Evolutionary conservation across 371 early-diverging fungal species (phyloP), one percentile per base, ranked within the genome.

Genomic region (Rhizopus microsporus): DNA sequence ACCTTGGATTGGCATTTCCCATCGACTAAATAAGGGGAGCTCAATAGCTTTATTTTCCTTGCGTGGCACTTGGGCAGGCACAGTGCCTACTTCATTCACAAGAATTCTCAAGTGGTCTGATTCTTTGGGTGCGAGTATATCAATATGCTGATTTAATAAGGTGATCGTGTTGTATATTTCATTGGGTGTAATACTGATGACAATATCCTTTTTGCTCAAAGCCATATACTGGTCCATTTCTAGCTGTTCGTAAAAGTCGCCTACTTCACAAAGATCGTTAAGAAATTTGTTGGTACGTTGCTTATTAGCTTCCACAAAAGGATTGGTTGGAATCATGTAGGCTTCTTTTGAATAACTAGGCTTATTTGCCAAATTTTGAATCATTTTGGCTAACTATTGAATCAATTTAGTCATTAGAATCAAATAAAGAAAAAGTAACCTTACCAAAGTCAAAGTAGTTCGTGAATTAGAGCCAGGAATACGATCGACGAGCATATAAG

Each of bases 171-270:
- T 92, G 75, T 91, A 93, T 57, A 97, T 88, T 82, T 97, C 96
- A 71, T 97, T 96, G 33, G 94, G 71, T 15, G 93, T 91, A 56
- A 97, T 94, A 67, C 88, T 88, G 35, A 97, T 76, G 46, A 85
- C 71, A 46, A 95, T 84, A 57, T 97, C 92, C 69, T 93, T 94
- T 68, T 93, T 94, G 12, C 94, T 94, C 54, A 96, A 71, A 0
- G 95, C 94, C 79, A 95, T 89, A 66, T 96, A 96, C 74, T 96
- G 96, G 70, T 96, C 96, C 94, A 95, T 96, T 83, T 96, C 96
- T 63, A 97, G 68, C 30, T 87, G 82, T 64, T 97, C 95, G 68
- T 94, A 93, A 77, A 97, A 97, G 64, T 97, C 97, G 46, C 88
- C 86, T 3, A 97, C 94, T 81, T 96, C 96, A 68, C 95, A 95